Base-by-base conservation (phyloP, 257 asterid species). In the Jasminum sambac region DNA sequence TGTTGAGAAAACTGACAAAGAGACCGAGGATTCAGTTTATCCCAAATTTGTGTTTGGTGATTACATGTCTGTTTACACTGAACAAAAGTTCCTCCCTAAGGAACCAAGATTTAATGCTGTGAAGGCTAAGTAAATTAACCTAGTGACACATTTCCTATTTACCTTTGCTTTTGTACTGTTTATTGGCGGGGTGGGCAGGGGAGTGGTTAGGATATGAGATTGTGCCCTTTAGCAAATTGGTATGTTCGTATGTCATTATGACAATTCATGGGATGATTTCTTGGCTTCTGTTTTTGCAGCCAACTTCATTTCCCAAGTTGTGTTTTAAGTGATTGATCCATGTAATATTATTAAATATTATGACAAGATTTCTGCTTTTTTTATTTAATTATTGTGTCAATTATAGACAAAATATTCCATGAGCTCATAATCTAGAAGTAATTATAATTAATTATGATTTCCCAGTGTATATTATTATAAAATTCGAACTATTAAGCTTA, bases 91-190 rank as follows among this genome's bases (percentile, higher is more conserved):
- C 64, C 74, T 82, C 69, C 90, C 96, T 38, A 91, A 91, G 66
- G 96, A 91, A 75, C 98, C 95, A 63, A 89, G 98, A 59, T 91
- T 91, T 64, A 73, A 73, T 65, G 96, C 96, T 67, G 90, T 89
- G 58, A 82, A 75, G 71, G 84, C 91, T 37, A 70, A 72, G 66
- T 90, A 77, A 57, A 36, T 12, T 61, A 16, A 72, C 34, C 34
- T 14, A 64, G 50, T 59, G 10, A 50, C 21, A 48, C 23, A 13
- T 21, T 39, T 19, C 66, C 13, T 8, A 8, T 66, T 19, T 13
- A 9, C 30, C 30, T 36, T 19, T 17, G 57, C 14, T 6, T 63
- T 37, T 41, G 5, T 24, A 42, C 39, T 73, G 68, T 68, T 41
- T 36, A 39, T 57, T 11, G 6, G 21, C 10, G 44, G 61, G 77